phyloP scores from a whole-genome alignment of 495 filamentous ascomycete species.

The Lasiosphaeria miniovina region DNA sequence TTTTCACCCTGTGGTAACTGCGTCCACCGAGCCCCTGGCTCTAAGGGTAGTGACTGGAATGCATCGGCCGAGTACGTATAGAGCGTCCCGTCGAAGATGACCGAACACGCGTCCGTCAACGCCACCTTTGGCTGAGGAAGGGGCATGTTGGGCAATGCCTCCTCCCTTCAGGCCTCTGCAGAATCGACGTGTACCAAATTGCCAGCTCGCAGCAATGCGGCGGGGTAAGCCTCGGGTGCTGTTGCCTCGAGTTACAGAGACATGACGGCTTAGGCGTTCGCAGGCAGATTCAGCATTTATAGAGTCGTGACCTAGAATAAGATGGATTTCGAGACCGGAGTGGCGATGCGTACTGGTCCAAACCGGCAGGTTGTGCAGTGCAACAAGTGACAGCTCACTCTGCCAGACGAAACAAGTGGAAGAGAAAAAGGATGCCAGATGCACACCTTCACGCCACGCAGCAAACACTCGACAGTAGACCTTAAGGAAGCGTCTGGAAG shows the following conservation, averaged over 20 bases:
- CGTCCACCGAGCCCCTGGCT: conserved; percentile 68
- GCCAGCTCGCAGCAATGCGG: not conserved
- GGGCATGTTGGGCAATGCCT: conserved; percentile 47
- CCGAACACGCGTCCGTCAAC: conserved; percentile 76
- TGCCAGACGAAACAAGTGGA: too few relatives aligned
- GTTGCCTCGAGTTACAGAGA: conserved; percentile 19
- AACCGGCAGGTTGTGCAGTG: too few relatives aligned
- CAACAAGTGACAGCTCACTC: too few relatives aligned
- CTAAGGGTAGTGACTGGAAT: conserved; percentile 70
- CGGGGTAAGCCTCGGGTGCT: conserved; percentile 9
- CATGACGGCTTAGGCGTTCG: conserved; percentile 21
- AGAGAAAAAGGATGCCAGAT: too few relatives aligned
- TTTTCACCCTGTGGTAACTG: conserved; percentile 58
- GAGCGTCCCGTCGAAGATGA: conserved; percentile 76
- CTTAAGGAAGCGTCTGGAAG: conserved; percentile 17
- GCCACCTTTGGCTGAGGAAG: conserved; percentile 61
- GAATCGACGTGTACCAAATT: not conserved
- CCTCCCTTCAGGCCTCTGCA: conserved; percentile 5
- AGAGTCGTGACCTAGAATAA: not conserved
- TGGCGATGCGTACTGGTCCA: not conserved
- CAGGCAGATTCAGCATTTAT: not conserved
- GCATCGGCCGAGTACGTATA: conserved; percentile 76
- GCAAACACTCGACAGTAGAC: too few relatives aligned
- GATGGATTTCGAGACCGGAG: not conserved
- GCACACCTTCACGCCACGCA: too few relatives aligned